Evolutionary conservation across 2,329 filamentous ascomycete genomes (phyloP).

Genomic region (Talaromyces albobiverticillius): DNA sequence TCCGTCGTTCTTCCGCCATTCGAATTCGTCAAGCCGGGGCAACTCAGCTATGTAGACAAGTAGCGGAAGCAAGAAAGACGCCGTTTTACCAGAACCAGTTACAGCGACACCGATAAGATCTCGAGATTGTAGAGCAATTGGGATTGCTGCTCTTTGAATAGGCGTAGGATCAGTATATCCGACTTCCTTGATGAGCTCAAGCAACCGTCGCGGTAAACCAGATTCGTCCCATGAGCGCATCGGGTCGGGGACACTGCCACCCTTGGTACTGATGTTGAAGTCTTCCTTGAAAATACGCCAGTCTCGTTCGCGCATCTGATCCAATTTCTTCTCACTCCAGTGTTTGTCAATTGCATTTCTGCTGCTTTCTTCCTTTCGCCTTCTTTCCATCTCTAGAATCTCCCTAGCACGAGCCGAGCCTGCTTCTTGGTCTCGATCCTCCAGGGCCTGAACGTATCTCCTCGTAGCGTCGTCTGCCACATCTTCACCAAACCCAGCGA

Average conservation of each 20-base stretch:
- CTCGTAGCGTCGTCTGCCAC: constrained; percentile 50
- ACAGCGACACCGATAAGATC: constrained; percentile 98
- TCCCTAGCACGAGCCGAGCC: constrained; percentile 73
- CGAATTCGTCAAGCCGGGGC: constrained; percentile 75
- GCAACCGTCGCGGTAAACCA: constrained; percentile 68
- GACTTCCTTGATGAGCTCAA: constrained; percentile 78
- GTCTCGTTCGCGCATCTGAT: constrained; percentile 94
- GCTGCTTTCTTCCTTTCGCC: constrained; percentile 67
- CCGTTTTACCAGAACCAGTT: constrained; percentile 97
- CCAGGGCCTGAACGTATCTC: constrained; percentile 66
- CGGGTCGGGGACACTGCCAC: constrained; percentile 85
- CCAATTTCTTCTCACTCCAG: constrained; percentile 90
- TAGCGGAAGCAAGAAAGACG: constrained; percentile 86
- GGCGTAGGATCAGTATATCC: constrained; percentile 90
- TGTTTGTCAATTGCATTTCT: constrained; percentile 82
- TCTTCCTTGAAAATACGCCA: constrained; percentile 99
- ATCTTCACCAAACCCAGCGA: constrained; percentile 65
- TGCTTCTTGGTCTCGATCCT: constrained; percentile 70
- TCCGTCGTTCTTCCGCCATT: constrained; percentile 86
- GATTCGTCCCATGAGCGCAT: constrained; percentile 96
- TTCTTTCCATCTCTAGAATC: constrained; percentile 80
- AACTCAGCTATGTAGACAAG: constrained; percentile 93
- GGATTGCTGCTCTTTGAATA: constrained; percentile 91
- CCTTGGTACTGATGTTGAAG: constrained; percentile 94
- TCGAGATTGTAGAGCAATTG: constrained; percentile 85